phyloP scores from a whole-genome alignment of 2,329 filamentous ascomycete genomes.

The Claviceps monticola region DNA sequence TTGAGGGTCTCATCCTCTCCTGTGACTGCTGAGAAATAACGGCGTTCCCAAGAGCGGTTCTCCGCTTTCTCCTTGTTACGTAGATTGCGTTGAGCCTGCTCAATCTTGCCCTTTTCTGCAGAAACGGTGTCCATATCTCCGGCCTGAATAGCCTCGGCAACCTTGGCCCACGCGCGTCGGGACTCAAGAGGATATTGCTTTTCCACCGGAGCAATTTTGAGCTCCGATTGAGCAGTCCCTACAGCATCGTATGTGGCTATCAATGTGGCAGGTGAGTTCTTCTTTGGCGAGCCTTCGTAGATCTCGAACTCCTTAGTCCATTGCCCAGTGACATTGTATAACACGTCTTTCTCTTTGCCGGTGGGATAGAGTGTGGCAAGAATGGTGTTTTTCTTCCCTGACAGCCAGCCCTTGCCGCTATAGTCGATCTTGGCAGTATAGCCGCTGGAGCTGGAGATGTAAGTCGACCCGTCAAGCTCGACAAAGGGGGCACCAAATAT shows the following conservation, averaged over 20 bases:
- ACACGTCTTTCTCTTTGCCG: slow-evolving; percentile 55
- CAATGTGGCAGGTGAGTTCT: slow-evolving; percentile 32
- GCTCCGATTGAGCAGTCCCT: slow-evolving; percentile 44
- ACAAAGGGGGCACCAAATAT: slow-evolving; percentile 79
- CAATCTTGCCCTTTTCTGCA: slow-evolving; percentile 74
- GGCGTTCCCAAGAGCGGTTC: slow-evolving; percentile 62
- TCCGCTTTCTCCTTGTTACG: slow-evolving; percentile 64
- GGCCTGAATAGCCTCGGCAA: slow-evolving; percentile 64
- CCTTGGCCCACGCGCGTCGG: slow-evolving; percentile 74
- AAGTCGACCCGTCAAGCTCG: slow-evolving; percentile 73
- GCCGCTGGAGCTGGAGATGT: slow-evolving; percentile 75
- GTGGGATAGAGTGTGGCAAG: slow-evolving; percentile 59
- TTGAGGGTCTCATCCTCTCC: slow-evolving; percentile 31
- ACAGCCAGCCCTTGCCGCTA: slow-evolving; percentile 85
- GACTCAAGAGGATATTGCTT: slow-evolving; percentile 80
- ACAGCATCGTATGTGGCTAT: slow-evolving; percentile 49
- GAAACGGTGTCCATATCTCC: slow-evolving; percentile 76
- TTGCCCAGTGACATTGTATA: slow-evolving; percentile 76
- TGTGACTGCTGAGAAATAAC: slow-evolving; percentile 57
- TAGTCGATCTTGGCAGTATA: slow-evolving; percentile 88
- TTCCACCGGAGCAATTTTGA: slow-evolving; percentile 58
- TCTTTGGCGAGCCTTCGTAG: slow-evolving; percentile 46
- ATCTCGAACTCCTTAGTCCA: slow-evolving; percentile 80
- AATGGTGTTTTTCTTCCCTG: slow-evolving; percentile 90
- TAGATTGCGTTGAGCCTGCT: slow-evolving; percentile 67